phyloP scores from a whole-genome alignment of 2,329 filamentous ascomycete genomes.

The Rutstroemia sp. region DNA sequence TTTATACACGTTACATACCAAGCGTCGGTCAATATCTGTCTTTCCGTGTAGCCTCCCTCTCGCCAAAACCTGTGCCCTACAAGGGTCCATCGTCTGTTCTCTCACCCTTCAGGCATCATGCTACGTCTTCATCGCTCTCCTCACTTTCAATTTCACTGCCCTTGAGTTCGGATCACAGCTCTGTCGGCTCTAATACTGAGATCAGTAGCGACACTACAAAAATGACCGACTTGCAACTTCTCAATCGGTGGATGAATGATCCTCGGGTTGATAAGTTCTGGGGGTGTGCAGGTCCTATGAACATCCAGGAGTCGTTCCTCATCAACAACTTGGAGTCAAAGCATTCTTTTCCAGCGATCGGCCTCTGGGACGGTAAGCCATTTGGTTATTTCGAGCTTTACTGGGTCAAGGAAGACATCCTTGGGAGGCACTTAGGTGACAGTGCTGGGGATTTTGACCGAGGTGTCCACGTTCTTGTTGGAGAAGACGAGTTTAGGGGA shows the following conservation, averaged over 20 bases:
- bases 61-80: slow-evolving; percentile 55
- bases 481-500: slow-evolving; percentile 86
- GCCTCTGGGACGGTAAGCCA: slow-evolving; percentile 87
- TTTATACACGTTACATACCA: slow-evolving; percentile 83
- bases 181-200: slow-evolving; percentile 32
- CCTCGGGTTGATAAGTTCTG: slow-evolving; percentile 80
- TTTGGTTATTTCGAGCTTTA: slow-evolving; percentile 98
- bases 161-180: slow-evolving; percentile 36
- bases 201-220: slow-evolving; percentile 19
- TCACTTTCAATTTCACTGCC: slow-evolving; percentile 28
- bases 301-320: slow-evolving; percentile 61
- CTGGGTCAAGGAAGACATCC: slow-evolving; percentile 87
- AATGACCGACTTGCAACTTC: slow-evolving; percentile 54
- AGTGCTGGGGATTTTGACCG: slow-evolving; percentile 74
- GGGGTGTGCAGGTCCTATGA: slow-evolving; percentile 55
- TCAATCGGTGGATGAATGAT: slow-evolving; percentile 85
- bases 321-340: slow-evolving; percentile 53
- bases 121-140: slow-evolving; percentile 20
- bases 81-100: slow-evolving; percentile 43
- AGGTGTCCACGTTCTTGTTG: slow-evolving; percentile 81
- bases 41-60: slow-evolving; percentile 75
- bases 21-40: slow-evolving; percentile 78
- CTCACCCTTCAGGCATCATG: slow-evolving; percentile 24
- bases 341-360: slow-evolving; percentile 86
- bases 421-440: slow-evolving; percentile 64